phyloP scores from a whole-genome alignment of 2,329 filamentous ascomycete genomes.

The Claviceps sp. region DNA sequence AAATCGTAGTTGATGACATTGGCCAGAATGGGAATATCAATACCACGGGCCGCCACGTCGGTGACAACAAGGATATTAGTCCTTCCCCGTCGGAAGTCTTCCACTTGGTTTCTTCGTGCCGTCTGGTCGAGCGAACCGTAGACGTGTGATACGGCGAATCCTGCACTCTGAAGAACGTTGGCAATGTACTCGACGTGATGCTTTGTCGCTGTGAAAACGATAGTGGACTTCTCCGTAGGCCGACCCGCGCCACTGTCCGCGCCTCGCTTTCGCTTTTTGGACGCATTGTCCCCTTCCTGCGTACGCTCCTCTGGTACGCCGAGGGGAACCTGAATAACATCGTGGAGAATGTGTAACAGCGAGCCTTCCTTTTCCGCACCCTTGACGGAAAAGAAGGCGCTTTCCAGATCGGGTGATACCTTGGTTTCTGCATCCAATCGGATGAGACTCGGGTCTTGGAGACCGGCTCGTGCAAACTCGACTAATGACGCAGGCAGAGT shows the following conservation, averaged over 20 bases:
- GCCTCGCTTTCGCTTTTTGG: constrained; percentile 61
- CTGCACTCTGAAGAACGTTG: constrained; percentile 62
- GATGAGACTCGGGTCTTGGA: constrained; percentile 84
- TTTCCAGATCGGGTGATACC: constrained; percentile 89
- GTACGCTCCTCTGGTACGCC: constrained; percentile 43
- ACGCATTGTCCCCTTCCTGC: constrained; percentile 29
- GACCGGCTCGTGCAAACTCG: constrained; percentile 84
- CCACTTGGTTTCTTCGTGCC: constrained; percentile 81
- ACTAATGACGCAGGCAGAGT: constrained; percentile 89
- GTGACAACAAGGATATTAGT: constrained; percentile 91
- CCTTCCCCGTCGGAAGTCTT: constrained; percentile 72
- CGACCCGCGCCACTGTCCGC: constrained; percentile 42
- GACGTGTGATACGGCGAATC: constrained; percentile 83
- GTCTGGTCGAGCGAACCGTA: constrained; percentile 93
- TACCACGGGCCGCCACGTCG: constrained; percentile 90
- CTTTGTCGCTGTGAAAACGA: constrained; percentile 89
- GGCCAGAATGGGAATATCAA: constrained; percentile 89
- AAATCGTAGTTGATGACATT: constrained; percentile 99
- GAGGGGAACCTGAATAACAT: constrained; percentile 82
- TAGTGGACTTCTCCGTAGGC: constrained; percentile 82
- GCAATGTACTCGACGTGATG: constrained; percentile 94
- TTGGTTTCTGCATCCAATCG: constrained; percentile 91
- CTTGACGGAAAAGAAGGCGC: constrained; percentile 88
- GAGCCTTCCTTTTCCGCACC: constrained; percentile 88
- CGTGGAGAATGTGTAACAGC: constrained; percentile 73